Evolutionary conservation across 495 filamentous ascomycete species (phyloP), one percentile per base, ranked within the genome.

Genomic region (Penicillium herquei): DNA sequence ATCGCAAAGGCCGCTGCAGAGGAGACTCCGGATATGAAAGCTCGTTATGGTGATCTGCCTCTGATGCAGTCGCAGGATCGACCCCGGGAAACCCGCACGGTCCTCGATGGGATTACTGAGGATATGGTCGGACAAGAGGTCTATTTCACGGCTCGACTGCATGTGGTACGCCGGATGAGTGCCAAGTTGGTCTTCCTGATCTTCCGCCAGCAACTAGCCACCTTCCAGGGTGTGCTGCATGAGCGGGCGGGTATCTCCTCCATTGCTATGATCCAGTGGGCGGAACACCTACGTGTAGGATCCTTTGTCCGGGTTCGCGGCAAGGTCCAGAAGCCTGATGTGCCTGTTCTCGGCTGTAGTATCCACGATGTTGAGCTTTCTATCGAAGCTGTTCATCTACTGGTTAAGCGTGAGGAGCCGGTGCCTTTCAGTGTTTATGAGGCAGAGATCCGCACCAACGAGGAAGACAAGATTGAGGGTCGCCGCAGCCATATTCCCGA

Each of bases 101-200:
- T 67, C 7, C 69, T 90, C 10, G 75, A 77, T 43, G 68, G 76
- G 14, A 67, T 89, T 17, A 77, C 78, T 16, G 74, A 81, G 14
- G 73, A 73, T 18, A 73, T 86, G 66, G 71, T 86, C 6, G 90
- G 87, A 34, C 81, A 93, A 68, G 79, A 83, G 44, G 77, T 96
- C 43, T 70, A 78, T 46, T 86, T 96, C 61, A 85, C 88, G n/a
- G 92, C 88, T 6, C 85, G 89, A 62, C 71, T 98, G 35, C 91
- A 96, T 68, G 89, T 92, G 55, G 70, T 90, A 3, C 83, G 93
- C 51, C 87, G 88, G 50, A 87, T 96, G 79, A 90, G 91, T 58
- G 83, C 90, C 59, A 93, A 96, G 71, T 84, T 98, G 70, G 88
- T 85, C 55, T 96, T 96, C 71, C 75, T 96, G 59, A 87, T 94